Base-by-base conservation (phyloP, 306 rosid genomes). In the Rosa lucieae region DNA sequence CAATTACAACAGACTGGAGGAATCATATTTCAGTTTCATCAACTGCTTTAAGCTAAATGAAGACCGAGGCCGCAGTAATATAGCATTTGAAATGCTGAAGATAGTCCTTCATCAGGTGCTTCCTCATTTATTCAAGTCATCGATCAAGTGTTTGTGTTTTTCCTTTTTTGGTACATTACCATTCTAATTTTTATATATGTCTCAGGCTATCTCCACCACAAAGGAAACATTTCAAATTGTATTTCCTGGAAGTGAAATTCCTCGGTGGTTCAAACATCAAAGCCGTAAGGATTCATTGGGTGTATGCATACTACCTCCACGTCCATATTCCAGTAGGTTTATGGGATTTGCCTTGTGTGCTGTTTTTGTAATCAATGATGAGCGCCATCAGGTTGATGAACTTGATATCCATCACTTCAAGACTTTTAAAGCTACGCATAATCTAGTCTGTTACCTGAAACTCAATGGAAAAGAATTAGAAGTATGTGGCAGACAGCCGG, bases 301-400 rank as follows among this genome's bases (percentile, higher is more conserved):
- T 10, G 5, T 61, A 17, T 2, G 8, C 9, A 9, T 46, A 5
- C 32, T 32, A 32, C 37, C 37, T 32, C 37, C 37, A 32, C 37
- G 37, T 32, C 37, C 37, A 32, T 32, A 32, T 14, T 42, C 32
- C 46, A 26, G 55, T 46, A 5, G 6, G 21, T 62, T 49, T 35
- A 29, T 76, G 20, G 79, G 79, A 29, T 17, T 62, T 46, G 79
- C 13, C 1, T 17, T 76, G 14, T 76, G 58, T 62, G 71, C 12
- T 63, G 32, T 62, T 14, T 76, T 62, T 43, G 79, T 1, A 39
- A 20, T 73, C 10, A 32, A 32, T 32, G 21, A 55, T 53, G n/a
- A 18, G 11, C 37, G 55, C 44, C 11, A 8, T 49, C 23, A 4
- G 5, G 9, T 26, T 15, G 67, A 73, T 55, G 37, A 11, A 0